These are phyloP conservation scores for Cyphellophora europaea DNA, from an alignment of 2,329 filamentous ascomycete genomes.

Conservation along the genomic window DNA sequence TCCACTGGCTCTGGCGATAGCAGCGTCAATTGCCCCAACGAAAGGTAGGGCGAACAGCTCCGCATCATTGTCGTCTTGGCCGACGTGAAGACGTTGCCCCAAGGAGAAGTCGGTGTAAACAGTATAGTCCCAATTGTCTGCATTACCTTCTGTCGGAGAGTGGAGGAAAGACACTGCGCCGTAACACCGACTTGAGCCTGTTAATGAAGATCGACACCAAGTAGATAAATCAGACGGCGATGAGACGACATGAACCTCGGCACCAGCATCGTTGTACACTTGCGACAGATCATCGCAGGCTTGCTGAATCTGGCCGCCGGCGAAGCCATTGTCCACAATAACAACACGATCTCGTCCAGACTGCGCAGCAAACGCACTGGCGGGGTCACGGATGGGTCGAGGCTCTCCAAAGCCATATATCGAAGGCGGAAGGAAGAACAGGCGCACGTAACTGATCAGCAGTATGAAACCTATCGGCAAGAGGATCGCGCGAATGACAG, in stretches of 20 bases:
- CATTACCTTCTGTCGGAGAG: conserved; percentile 60
- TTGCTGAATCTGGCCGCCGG: conserved; percentile 60
- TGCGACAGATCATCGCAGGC: conserved; percentile 57
- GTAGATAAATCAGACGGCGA: conserved; percentile 47
- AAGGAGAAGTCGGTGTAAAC: conserved; percentile 65
- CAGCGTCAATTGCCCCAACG: conserved; percentile 64
- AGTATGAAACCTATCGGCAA: conserved; percentile 42
- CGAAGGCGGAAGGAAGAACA: conserved; percentile 71
- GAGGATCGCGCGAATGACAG: conserved; percentile 43
- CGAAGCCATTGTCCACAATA: conserved; percentile 65
- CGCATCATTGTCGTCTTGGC: conserved; percentile 57
- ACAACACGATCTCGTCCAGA: conserved; percentile 57
- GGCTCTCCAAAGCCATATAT: conserved; percentile 60
- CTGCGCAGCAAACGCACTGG: conserved; percentile 51
- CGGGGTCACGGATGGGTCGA: conserved; percentile 52
- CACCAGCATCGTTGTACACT: conserved; percentile 45
- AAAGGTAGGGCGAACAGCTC: conserved; percentile 75
- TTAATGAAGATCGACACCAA: conserved; percentile 53
- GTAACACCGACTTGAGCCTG: conserved; percentile 62
- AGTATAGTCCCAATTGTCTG: conserved; percentile 73
- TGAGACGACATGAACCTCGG: conserved; percentile 45
- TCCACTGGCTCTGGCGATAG: conserved; percentile 43
- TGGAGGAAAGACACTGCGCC: conserved; percentile 64
- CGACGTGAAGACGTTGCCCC: conserved; percentile 53
- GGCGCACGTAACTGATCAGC: conserved; percentile 56